Evolutionary conservation across 1,284 basidiomycete genomes (phyloP).

Genomic region (Apiotrichum sp.): DNA sequence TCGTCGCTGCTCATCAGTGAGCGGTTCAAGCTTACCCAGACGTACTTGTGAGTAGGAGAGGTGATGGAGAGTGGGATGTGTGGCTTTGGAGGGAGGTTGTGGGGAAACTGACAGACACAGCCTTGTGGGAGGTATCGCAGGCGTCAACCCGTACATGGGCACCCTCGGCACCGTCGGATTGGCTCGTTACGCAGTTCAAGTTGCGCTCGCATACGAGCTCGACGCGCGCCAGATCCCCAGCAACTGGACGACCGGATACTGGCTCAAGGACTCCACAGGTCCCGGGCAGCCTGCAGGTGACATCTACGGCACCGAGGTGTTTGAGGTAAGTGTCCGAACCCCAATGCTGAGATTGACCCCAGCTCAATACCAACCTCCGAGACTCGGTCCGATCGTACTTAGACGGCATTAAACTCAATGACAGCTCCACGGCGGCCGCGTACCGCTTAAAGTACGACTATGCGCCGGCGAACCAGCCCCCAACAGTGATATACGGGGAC

Average conservation of each 20-base stretch:
- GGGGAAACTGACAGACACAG: constrained; percentile 10
- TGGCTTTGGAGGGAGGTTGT: too few species aligned
- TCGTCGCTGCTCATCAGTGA: constrained; percentile 32
- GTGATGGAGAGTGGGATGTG: too few species aligned
- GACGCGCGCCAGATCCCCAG: constrained; percentile 51
- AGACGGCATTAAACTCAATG: constrained; percentile 42
- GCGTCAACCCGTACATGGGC: constrained; percentile 48
- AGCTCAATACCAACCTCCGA: constrained; percentile 51
- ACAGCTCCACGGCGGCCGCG: constrained; percentile 30
- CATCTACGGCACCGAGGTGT: constrained; percentile 54
- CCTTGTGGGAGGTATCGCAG: constrained; percentile 50
- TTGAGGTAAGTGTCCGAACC: constrained; percentile 28
- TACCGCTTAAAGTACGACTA: constrained; percentile 43
- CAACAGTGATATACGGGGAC: constrained; percentile 45
- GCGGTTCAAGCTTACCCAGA: constrained; percentile 49
- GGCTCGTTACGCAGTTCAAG: constrained; percentile 51
- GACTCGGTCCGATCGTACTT: constrained; percentile 44
- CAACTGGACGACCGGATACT: constrained; percentile 51
- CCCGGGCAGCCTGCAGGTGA: constrained; percentile 37
- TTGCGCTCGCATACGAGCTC: constrained; percentile 51
- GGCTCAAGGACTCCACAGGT: constrained; percentile 33
- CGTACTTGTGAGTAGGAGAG: constrained; percentile 48
- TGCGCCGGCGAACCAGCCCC: constrained; percentile 42
- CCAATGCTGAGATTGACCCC: too few species aligned
- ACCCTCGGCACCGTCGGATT: constrained; percentile 51